A percentile compares a stretch with the other conserved stretches of the same genome.
These are phyloP conservation scores for Eucalyptus sp. DNA, from an alignment of 345 rosid genomes.

Conservation along the genomic window DNA sequence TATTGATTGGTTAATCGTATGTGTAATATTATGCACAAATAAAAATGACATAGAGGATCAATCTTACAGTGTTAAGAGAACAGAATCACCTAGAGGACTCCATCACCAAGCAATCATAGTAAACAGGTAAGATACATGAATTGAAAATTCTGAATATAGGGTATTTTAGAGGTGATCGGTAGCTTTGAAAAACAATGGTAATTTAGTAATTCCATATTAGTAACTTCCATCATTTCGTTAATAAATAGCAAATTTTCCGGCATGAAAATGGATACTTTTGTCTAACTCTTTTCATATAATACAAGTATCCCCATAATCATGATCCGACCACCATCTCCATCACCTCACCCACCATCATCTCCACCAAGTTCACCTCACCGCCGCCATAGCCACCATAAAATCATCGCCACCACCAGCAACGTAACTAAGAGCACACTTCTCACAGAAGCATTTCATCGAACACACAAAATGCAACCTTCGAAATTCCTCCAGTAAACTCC, in stretches of 20 bases:
- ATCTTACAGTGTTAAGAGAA: background rate
- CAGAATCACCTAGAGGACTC: background rate
- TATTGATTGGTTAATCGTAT: background rate
- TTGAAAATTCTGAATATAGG: background rate
- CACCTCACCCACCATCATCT: background rate
- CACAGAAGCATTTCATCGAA: background rate
- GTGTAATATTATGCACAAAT: background rate
- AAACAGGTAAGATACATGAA: background rate
- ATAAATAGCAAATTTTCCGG: background rate
- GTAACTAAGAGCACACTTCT: background rate
- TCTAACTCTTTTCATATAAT: background rate
- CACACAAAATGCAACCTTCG: background rate
- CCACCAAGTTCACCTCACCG: background rate
- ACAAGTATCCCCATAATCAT: background rate
- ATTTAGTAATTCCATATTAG: background rate
- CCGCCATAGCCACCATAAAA: background rate
- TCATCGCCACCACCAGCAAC: background rate
- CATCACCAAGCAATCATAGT: background rate
- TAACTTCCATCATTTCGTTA: background rate
- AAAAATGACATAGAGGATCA: background rate
- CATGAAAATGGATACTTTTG: background rate
- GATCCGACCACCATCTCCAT: background rate
- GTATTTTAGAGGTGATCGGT: fast-evolving
- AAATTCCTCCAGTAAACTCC: background rate
- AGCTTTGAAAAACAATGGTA: background rate